Base-by-base conservation (phyloP, 1,284 basidiomycete species). In the Microbotryomycetes sp. region DNA sequence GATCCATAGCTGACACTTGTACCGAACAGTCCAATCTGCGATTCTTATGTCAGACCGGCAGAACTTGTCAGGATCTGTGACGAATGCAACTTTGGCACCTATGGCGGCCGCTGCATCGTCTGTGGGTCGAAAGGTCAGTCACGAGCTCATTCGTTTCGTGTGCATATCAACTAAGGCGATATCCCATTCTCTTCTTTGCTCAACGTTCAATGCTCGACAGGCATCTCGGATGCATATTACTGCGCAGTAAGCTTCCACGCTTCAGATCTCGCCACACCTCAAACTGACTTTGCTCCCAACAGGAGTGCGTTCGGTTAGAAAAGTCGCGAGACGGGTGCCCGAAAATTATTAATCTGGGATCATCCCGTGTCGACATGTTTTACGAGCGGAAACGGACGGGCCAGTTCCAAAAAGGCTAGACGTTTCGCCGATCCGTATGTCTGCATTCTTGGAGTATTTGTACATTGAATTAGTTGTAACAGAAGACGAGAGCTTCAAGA, bases 271-370 rank as follows among this genome's bases (percentile, higher is more conserved):
- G 4, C 29, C 9, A 21, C 3, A 49, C 9, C 2, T 3, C 15
- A 23, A 27, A 27, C 58, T 58, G 28, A 52, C 51, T 16, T 16
- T 51, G 18, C 7, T 16, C 11, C 50, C 23, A 2, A 31, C 55
- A 68, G 66, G 67, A 66, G 77, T 98, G 96, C 73, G 97, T 92
- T 27, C 80, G 91, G 56, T 78, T 98, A 57, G 96, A 99, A 76
- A 98, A 98, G 74, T 94, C 97, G 73, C 80, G 96, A 30, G 96
- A 99, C 74, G 96, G 96, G 0, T 99, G 96, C 78, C 93, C 93
- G 1, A 97, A 97, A 81, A 96, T 98, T 69, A 91, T 98, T 71
- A 98, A 98, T 73, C 80, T 96, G 21, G 92, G 92, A 62, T 88
- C 89, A 18, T 66, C 65, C 26, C 35, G 45, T 27, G 5, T 29